Conservation (phyloP, 495 filamentous ascomycete genomes). For the Daldinia concentrica region DNA sequence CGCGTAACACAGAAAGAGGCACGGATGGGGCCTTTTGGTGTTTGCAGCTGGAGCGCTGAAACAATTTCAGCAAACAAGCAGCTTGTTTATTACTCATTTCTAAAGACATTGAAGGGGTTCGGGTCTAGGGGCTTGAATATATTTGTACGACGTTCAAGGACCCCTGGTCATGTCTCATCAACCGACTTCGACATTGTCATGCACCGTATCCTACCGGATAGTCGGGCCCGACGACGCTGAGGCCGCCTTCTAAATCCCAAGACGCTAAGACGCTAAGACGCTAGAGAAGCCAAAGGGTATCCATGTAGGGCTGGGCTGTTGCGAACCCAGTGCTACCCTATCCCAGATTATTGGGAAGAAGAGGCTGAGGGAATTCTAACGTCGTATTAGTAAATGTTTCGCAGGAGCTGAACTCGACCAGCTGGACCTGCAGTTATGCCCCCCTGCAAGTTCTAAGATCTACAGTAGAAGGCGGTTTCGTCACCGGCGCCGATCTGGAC, state of each 20-base stretch:
- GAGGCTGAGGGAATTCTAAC: slow-evolving; percentile 30
- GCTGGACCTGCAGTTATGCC: slow-evolving; percentile 6
- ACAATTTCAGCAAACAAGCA: slow-evolving; percentile 37
- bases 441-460: slow-evolving; percentile 4
- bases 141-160: slow-evolving; percentile 35
- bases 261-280: slow-evolving; percentile 7
- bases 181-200: slow-evolving; percentile 26
- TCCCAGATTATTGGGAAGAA: slow-evolving; percentile 42
- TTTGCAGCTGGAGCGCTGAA: slow-evolving; percentile 40
- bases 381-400: slow-evolving; percentile 33
- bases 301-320: slow-evolving; percentile 38
- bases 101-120: slow-evolving; percentile 37
- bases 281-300: background rate
- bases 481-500: slow-evolving; percentile 25
- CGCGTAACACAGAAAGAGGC: slow-evolving; percentile 33
- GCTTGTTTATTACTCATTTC: slow-evolving; percentile 31
- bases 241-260: slow-evolving; percentile 17
- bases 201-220: slow-evolving; percentile 28
- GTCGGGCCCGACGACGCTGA: slow-evolving; percentile 23
- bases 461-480: slow-evolving; percentile 3
- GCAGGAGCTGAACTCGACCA: slow-evolving; percentile 21
- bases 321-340: slow-evolving; percentile 36
- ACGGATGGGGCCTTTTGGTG: slow-evolving; percentile 28
- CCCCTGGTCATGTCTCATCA: slow-evolving; percentile 33
- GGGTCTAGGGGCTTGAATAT: slow-evolving; percentile 25